These are phyloP conservation scores for Dioszegia aurantiaca DNA, from an alignment of 768 basidiomycete species.

Conservation along the genomic window DNA sequence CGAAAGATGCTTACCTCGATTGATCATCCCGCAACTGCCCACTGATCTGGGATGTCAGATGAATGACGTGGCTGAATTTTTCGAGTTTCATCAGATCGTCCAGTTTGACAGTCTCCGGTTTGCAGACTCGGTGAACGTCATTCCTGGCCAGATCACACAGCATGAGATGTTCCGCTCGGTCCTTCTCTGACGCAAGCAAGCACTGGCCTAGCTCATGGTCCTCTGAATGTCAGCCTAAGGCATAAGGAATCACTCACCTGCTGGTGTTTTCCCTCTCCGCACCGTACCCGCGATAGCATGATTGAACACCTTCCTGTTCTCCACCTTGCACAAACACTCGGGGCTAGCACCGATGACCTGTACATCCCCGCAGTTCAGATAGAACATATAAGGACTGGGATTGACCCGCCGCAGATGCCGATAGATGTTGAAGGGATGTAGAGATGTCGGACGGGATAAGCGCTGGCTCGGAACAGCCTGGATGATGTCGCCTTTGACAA, in stretches of 20 bases:
- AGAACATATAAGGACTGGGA: slow-evolving; percentile 99
- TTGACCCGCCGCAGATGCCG: slow-evolving; percentile 89
- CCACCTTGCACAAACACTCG: slow-evolving; percentile 94
- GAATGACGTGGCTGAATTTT: slow-evolving; percentile 97
- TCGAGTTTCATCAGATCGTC: slow-evolving; percentile 90
- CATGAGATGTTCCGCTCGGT: slow-evolving; percentile 98
- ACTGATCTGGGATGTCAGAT: slow-evolving; percentile 91
- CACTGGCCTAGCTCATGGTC: slow-evolving; percentile 73
- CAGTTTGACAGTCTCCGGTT: slow-evolving; percentile 90
- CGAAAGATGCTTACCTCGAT: slow-evolving; percentile 68
- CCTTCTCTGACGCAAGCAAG: slow-evolving; percentile 81
- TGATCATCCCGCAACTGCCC: slow-evolving; percentile 76
- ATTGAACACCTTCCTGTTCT: slow-evolving; percentile 85
- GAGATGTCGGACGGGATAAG: slow-evolving; percentile 72
- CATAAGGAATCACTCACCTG: slow-evolving; percentile 62
- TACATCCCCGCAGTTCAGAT: slow-evolving; percentile 84
- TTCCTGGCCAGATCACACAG: slow-evolving; percentile 96
- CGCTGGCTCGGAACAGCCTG: slow-evolving; percentile 97
- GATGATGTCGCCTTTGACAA: slow-evolving; percentile 94
- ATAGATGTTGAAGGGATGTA: slow-evolving; percentile 98
- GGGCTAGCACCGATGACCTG: slow-evolving; percentile 98
- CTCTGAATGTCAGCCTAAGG: slow-evolving; percentile 58
- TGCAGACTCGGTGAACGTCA: slow-evolving; percentile 96
- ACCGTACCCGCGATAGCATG: slow-evolving; percentile 98
- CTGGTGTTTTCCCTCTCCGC: slow-evolving; percentile 74